Evolutionary conservation across 2,329 filamentous ascomycete species (phyloP), one percentile per base, ranked within the genome.

Genomic region (Fusarium pilosicola): DNA sequence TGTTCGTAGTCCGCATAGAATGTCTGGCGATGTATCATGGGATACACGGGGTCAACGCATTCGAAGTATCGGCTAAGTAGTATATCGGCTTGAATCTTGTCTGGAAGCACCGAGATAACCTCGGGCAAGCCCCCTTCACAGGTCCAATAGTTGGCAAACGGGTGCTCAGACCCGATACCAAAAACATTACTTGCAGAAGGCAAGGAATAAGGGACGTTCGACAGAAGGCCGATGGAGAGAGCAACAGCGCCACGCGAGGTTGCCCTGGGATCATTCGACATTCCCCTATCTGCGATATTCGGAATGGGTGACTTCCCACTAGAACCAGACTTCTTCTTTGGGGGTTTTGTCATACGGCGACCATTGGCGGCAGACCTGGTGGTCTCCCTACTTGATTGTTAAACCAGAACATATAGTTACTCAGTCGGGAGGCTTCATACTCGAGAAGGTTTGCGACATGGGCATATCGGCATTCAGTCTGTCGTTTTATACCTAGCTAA

Each of bases 61-160:
- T 92, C 90, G 73, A 91, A 92, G 78, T 92, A 92, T 44, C 88
- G 86, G 56, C 81, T 84, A 41, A 92, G 81, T 18, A 95, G 84
- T 44, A 93, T 91, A 74, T 95, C 92, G 60, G 92, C 92, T 80
- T 95, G 93, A 14, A 91, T 83, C 82, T 94, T 95, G 65, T 91
- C 91, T 1, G 93, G 93, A 18, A 96, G 84, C 7, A 95, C 92
- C 3, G 89, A 90, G 48, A 95, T 90, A 12, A 95, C 92, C 81
- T 96, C 93, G 14, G 89, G 86, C 24, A 96, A 83, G 1, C 93
- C 93, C 54, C 93, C 93, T 69, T 91, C 88, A 77, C 91, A 94
- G 6, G 93, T 95, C 93, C 93, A 96, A 81, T 95, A 95, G 79
- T 95, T 95, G 77, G 92, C 91, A 79, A 95, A 95, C 0, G 92